Percentiles rank a stretch among this genome's conserved stretches.
Evolutionary conservation across 208 protist genomes (phyloP).

Genomic region (Plasmodiophora brassicae): DNA sequence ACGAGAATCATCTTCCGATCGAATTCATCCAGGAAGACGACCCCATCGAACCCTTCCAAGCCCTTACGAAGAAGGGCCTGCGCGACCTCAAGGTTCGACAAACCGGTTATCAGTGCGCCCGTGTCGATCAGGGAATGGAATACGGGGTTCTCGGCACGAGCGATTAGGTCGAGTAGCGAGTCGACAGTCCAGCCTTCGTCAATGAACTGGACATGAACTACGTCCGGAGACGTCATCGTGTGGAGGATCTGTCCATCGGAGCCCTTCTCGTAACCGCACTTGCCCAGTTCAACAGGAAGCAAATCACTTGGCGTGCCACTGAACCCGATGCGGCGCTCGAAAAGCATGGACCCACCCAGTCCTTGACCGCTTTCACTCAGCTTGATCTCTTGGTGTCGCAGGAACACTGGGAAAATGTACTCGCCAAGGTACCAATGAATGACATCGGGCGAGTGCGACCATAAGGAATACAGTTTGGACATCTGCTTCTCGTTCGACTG

Average conservation of each 20-base stretch:
- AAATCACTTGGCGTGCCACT: conserved; percentile 85
- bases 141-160: conserved; percentile 63
- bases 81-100: conserved; percentile 74
- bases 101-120: conserved; percentile 87
- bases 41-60: conserved; percentile 73
- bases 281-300: conserved; percentile 80
- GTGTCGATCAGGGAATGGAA: conserved; percentile 86
- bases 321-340: conserved; percentile 81
- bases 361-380: conserved; percentile 86
- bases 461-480: conserved; percentile 59
- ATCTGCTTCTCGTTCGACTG: conserved; percentile 55
- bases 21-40: conserved; percentile 81
- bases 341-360: conserved; percentile 83
- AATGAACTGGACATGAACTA: conserved; percentile 66
- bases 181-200: conserved; percentile 74
- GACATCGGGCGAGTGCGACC: conserved; percentile 55
- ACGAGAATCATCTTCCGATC: conserved; percentile 86
- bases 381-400: conserved; percentile 67
- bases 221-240: conserved; percentile 73
- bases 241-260: conserved; percentile 81
- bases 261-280: conserved; percentile 83
- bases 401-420: conserved; percentile 61
- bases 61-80: conserved; percentile 65
- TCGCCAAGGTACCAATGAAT: conserved; percentile 71
- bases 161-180: conserved; percentile 76